Conservation (phyloP, 257 asterid genomes). For the Fraxinus americana region DNA sequence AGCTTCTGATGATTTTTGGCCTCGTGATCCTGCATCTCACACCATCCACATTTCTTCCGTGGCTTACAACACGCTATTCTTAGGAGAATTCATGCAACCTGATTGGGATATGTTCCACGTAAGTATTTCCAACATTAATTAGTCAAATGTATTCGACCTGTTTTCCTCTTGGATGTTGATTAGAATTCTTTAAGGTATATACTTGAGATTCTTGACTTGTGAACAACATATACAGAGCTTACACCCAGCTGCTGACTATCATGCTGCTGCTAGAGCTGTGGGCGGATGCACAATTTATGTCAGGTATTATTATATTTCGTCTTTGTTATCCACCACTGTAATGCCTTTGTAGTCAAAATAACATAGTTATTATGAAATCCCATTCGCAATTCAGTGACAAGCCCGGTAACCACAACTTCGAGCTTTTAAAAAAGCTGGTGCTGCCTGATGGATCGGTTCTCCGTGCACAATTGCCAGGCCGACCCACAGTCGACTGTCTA, state of each 20-base stretch:
- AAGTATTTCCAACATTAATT: conserved; percentile 28
- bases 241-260: conserved; percentile 55
- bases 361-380: background rate
- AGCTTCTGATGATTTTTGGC: conserved; percentile 56
- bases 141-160: background rate
- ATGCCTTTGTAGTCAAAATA: background rate
- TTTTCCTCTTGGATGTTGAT: background rate
- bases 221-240: conserved; percentile 37
- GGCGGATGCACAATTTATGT: conserved; percentile 65
- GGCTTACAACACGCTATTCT: conserved; percentile 78
- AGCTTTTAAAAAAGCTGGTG: conserved; percentile 81
- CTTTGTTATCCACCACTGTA: background rate
- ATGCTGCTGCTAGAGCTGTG: conserved; percentile 56
- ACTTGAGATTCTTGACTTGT: background rate
- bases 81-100: conserved; percentile 92
- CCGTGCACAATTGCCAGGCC: conserved; percentile 86
- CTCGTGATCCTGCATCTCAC: conserved; percentile 63
- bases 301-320: conserved; percentile 24
- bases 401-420: conserved; percentile 88
- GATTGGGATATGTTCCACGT: conserved; percentile 99
- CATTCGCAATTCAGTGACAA: conserved; percentile 56
- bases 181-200: background rate
- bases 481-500: conserved; percentile 87
- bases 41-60: conserved; percentile 92
- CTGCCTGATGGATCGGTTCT: conserved; percentile 94